Evolutionary conservation across 2,329 filamentous ascomycete species (phyloP).

Genomic region (Periconia digitata): DNA sequence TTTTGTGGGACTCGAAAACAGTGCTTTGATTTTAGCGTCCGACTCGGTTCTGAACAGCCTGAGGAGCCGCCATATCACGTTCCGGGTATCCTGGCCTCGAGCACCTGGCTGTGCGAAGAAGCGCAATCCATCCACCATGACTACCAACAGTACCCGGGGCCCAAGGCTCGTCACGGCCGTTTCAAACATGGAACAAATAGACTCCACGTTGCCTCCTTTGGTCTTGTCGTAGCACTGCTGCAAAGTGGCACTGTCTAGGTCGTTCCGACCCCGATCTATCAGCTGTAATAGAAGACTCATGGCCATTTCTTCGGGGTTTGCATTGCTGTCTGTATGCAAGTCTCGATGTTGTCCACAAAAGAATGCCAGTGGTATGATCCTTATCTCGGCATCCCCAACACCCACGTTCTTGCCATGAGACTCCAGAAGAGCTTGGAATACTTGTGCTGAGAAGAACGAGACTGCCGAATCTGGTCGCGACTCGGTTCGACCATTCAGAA

Average conservation of each 20-base stretch:
- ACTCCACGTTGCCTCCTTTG: neutral
- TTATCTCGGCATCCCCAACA: neutral
- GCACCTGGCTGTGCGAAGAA: constrained; percentile 3
- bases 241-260: neutral
- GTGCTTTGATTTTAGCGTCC: constrained; percentile 1
- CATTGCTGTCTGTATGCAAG: constrained; percentile 1
- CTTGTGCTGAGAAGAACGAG: constrained; percentile 4
- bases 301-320: constrained; percentile 3
- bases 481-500: constrained; percentile 6
- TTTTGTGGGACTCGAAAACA: constrained; percentile 5
- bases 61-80: neutral
- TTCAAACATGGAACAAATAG: constrained; percentile 3
- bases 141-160: neutral
- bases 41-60: neutral
- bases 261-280: constrained; percentile 1
- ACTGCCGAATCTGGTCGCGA: neutral
- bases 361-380: constrained; percentile 6
- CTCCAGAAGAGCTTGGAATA: neutral
- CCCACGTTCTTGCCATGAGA: neutral
- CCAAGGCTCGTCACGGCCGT: neutral
- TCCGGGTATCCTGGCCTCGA: neutral
- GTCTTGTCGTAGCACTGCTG: neutral
- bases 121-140: constrained; percentile 3
- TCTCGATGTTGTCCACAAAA: constrained; percentile 10
- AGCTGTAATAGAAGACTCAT: constrained; percentile 11